Evolutionary conservation across 2,329 filamentous ascomycete species (phyloP).

Genomic region (Chaetomiaceae sp.): DNA sequence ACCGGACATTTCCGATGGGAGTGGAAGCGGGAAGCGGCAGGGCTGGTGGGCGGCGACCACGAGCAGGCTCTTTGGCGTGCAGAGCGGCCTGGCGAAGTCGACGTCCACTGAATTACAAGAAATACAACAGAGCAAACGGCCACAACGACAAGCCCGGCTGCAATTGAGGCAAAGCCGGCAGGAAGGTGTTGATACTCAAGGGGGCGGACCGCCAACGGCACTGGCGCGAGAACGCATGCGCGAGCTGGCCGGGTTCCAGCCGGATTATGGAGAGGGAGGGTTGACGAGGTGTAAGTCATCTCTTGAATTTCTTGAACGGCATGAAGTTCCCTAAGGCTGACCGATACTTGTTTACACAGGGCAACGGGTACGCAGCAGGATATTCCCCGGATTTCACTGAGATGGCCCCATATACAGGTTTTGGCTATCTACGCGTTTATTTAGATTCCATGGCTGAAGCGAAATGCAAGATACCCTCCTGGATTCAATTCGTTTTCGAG

Average conservation of each 20-base stretch:
- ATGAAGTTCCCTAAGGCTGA: neutral
- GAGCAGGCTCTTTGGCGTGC: conserved; percentile 19
- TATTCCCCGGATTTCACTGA: conserved; percentile 26
- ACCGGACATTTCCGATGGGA: conserved; percentile 31
- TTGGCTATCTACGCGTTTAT: neutral
- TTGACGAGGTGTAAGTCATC: conserved; percentile 23
- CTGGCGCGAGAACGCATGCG: conserved; percentile 29
- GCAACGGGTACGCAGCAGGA: conserved; percentile 19
- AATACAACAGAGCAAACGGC: neutral
- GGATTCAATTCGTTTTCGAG: too few species aligned
- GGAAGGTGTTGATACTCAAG: neutral
- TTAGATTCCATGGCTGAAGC: neutral
- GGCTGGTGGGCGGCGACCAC: conserved; percentile 24
- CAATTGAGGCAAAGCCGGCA: neutral
- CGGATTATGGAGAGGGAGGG: conserved; percentile 20
- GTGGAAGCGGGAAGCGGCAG: conserved; percentile 12
- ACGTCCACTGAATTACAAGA: conserved; percentile 15
- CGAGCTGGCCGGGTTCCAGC: conserved; percentile 26
- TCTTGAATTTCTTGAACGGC: neutral
- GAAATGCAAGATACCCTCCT: conserved; percentile 23
- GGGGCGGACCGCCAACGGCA: conserved; percentile 5
- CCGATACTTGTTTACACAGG: conserved; percentile 20
- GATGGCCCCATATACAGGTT: neutral
- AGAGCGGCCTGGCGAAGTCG: conserved; percentile 6
- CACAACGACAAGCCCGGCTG: neutral